Base-by-base conservation (phyloP, 1,139 yeast species). In the Eremothecium cymbalariae region DNA sequence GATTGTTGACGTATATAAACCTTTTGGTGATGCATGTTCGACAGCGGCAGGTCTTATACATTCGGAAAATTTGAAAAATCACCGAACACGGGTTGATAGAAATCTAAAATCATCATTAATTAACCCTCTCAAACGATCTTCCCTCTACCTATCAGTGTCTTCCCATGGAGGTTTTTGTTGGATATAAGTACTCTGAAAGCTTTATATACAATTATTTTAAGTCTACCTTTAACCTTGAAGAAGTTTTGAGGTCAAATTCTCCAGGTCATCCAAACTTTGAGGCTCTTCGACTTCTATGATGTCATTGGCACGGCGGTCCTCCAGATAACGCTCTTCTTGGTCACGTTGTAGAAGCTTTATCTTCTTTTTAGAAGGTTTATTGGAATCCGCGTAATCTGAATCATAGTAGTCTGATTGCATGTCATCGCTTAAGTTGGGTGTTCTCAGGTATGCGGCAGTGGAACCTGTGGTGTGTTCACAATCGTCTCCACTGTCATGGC, bases 231-330 rank as follows among this genome's bases (percentile, higher is more conserved):
- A 41, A 16, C 46, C 40, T 28, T 50, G 49, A 28, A 71, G 53
- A 51, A 90, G 74, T 57, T 72, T 73, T 31, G 83, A 72, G 2
- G 97, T 80, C 61, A 90, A 74, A 8, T 94, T 86, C 66, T 90
- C 98, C 60, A 90, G 70, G 54, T 90, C 97, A 57, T 85, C 96
- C 59, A 90, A 67, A 19, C 94, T 81, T 50, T 84, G 83, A 14
- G 96, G 96, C 52, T 79, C 84, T 46, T 83, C 93, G 34, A 82
- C 67, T 59, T 86, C 95, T 42, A 82, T 67, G 36, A 81, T 62
- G 5, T 48, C 47, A 25, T 53, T 59, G 34, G 64, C 61, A 24
- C 44, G 46, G n/a, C n/a, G n/a, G 14, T 16, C 15, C 4, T 13
- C 14, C 15, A 16, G 11, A 17, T n/a, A 14, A 5, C 12, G 3